Conservation (phyloP, 495 filamentous ascomycete genomes). For the Aspergillus leporis region DNA sequence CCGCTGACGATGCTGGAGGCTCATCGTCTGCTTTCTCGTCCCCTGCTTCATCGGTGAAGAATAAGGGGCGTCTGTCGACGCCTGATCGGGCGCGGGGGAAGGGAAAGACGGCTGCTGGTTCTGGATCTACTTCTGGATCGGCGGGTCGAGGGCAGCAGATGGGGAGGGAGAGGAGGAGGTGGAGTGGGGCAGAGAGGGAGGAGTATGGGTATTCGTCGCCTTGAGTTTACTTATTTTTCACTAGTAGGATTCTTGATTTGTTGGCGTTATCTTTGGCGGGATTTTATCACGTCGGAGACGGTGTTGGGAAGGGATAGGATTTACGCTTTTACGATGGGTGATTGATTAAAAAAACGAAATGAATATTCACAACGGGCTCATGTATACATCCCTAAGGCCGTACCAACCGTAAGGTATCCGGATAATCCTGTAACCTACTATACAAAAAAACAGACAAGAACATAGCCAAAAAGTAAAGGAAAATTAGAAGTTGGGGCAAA, state of each 20-base stretch:
- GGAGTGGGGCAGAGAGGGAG: slow-evolving; percentile 23
- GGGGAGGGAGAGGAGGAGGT: slow-evolving; percentile 20
- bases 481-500: not conserved
- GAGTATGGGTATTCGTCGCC: slow-evolving; percentile 9
- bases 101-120: slow-evolving; percentile 10
- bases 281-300: not conserved
- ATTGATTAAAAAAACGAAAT: not conserved
- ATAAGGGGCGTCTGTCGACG: slow-evolving; percentile 13
- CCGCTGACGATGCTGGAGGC: not conserved
- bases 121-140: not conserved
- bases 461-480: slow-evolving; percentile 4
- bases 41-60: slow-evolving; percentile 13
- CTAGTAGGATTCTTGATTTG: not conserved
- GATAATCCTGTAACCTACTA: not conserved
- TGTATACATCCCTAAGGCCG: not conserved
- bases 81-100: slow-evolving; percentile 14
- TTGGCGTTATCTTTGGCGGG: not conserved
- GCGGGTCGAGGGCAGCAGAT: slow-evolving; percentile 15
- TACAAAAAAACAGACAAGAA: not conserved
- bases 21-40: slow-evolving; percentile 13
- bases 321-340: not conserved
- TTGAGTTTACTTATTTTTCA: slow-evolving; percentile 1
- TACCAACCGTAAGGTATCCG: not conserved
- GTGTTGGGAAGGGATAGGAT: not conserved
- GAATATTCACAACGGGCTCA: not conserved